A percentile compares a stretch with the other conserved stretches of the same genome.
These are phyloP conservation scores for Candida tunisiensis DNA, from an alignment of 1,139 yeast genomes.

Conservation along the genomic window DNA sequence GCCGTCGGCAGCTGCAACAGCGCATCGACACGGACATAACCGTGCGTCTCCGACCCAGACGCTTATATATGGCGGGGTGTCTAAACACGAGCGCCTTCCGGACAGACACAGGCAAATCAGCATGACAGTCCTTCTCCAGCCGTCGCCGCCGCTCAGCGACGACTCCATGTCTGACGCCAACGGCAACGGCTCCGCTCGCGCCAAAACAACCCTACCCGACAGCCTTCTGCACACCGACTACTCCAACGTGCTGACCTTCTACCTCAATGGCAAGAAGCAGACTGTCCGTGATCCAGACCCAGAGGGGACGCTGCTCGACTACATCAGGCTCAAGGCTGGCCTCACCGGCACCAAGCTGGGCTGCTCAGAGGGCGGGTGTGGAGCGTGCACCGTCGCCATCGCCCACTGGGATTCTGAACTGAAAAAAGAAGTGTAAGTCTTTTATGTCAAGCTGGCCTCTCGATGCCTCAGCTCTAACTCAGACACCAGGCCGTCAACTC, in stretches of 20 bases:
- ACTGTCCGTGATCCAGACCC: conserved; percentile 24
- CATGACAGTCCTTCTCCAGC: too few species aligned
- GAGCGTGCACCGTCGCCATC: conserved; percentile 29
- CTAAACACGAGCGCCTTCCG: too few species aligned
- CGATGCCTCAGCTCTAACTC: background rate
- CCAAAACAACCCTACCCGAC: too few species aligned
- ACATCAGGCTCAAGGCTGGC: conserved; percentile 19
- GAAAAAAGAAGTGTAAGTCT: conserved; percentile 11
- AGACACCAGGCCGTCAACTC: conserved; percentile 25
- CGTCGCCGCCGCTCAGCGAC: too few species aligned
- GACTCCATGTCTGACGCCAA: too few species aligned
- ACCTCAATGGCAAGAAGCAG: conserved; percentile 22
- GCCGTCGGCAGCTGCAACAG: too few species aligned
- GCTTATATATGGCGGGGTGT: too few species aligned
- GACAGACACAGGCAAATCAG: too few species aligned
- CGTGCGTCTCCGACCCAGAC: too few species aligned
- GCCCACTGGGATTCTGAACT: conserved; percentile 16
- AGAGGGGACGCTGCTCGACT: conserved; percentile 25
- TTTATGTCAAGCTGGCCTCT: background rate
- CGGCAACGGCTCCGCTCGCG: too few species aligned
- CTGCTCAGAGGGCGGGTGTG: conserved; percentile 32
- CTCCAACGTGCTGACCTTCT: conserved; percentile 17
- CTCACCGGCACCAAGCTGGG: conserved; percentile 30
- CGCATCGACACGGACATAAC: too few species aligned
- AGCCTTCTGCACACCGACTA: too few species aligned